A percentile compares a stretch with the other conserved stretches of the same genome.
phyloP scores from a whole-genome alignment of 306 rosid genomes.

The Cucurbita argyrosperma region DNA sequence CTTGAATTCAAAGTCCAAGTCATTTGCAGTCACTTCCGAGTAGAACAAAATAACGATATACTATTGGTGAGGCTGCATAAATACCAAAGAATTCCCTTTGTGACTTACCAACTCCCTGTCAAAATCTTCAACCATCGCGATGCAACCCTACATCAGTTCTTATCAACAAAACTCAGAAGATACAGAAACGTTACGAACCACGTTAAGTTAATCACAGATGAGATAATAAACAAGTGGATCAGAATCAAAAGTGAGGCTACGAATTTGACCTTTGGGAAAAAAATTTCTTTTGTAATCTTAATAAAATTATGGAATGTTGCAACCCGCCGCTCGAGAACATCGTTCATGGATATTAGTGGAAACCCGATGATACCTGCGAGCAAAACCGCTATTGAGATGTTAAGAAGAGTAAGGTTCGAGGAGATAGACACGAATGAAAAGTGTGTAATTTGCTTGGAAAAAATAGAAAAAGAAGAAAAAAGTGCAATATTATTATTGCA shows the following conservation, averaged over 20 bases:
- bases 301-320: not conserved
- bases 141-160: not conserved
- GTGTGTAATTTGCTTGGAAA: slow-evolving; percentile 7
- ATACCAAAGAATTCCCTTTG: not conserved
- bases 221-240: not conserved
- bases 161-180: not conserved
- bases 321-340: not conserved
- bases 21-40: not conserved
- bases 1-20: not conserved
- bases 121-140: not conserved
- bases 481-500: not conserved
- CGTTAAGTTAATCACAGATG: not conserved
- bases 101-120: not conserved
- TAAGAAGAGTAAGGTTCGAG: not conserved
- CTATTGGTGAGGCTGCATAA: not conserved
- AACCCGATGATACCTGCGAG: not conserved
- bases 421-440: not conserved
- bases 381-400: not conserved
- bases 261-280: not conserved
- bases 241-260: not conserved
- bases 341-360: not conserved
- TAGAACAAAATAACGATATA: not conserved
- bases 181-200: not conserved
- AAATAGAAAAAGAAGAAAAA: not conserved
- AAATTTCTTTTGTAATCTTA: not conserved